Evolutionary conservation across 2,329 filamentous ascomycete species (phyloP).

Genomic region (Scorias spongiosa): DNA sequence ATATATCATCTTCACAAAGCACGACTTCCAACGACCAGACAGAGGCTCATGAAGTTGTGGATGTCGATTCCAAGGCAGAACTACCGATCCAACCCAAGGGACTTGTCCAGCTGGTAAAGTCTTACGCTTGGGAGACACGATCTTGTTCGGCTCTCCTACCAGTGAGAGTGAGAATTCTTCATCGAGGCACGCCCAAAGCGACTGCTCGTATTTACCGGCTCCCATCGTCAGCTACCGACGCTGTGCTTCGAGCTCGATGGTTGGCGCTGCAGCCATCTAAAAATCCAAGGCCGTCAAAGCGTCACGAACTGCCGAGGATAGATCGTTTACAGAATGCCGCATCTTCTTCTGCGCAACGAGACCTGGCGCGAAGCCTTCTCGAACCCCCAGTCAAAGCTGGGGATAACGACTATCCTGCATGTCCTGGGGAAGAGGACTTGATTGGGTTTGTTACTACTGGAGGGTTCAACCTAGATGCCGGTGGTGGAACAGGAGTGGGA

Average conservation of each 20-base stretch:
- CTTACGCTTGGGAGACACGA: too few relatives aligned
- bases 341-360: constrained; percentile 28
- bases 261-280: constrained; percentile 37
- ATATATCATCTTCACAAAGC: neutral
- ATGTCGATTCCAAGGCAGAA: neutral
- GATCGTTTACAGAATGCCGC: constrained; percentile 19
- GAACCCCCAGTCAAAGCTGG: constrained; percentile 25
- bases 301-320: constrained; percentile 10
- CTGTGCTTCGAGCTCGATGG: constrained; percentile 53
- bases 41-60: neutral
- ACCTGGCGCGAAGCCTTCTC: constrained; percentile 26
- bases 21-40: neutral
- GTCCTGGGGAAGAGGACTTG: constrained; percentile 61
- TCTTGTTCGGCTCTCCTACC: constrained; percentile 32
- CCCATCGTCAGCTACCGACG: constrained; percentile 31
- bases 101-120: neutral
- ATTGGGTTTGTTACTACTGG: constrained; percentile 86
- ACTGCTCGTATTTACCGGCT: constrained; percentile 80
- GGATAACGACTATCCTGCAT: constrained; percentile 39
- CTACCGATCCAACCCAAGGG: constrained; percentile 1
- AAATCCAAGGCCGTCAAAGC: constrained; percentile 7
- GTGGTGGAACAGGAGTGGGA: constrained; percentile 61
- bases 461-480: constrained; percentile 64
- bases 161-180: constrained; percentile 50
- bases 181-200: constrained; percentile 52